Percentiles rank a stretch among this genome's conserved stretches.
These are phyloP conservation scores for Diutina siamensis DNA, from an alignment of 1,139 yeast species.

Conservation along the genomic window DNA sequence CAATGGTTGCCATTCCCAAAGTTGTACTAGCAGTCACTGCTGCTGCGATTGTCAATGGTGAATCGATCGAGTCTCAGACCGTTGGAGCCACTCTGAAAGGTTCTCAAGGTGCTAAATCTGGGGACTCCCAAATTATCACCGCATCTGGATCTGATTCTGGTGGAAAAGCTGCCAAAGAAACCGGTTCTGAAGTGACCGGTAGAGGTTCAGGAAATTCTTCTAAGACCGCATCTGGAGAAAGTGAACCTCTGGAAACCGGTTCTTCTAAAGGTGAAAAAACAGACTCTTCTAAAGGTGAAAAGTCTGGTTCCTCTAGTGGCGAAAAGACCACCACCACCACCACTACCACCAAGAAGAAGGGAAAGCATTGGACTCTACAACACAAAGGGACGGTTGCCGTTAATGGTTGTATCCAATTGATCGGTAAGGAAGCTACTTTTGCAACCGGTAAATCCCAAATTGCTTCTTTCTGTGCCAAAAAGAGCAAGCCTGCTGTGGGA, in stretches of 20 bases:
- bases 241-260: too few species aligned
- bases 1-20: not conserved
- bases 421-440: not conserved
- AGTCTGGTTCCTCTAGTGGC: too few species aligned
- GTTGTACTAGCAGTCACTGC: not conserved
- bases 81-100: too few species aligned
- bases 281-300: too few species aligned
- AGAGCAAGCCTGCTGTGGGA: slow-evolving; percentile 26
- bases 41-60: not conserved
- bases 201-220: too few species aligned
- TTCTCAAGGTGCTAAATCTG: too few species aligned
- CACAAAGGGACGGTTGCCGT: slow-evolving; percentile 25
- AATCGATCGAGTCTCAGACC: not conserved
- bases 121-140: too few species aligned
- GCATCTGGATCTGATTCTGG: too few species aligned
- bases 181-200: too few species aligned
- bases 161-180: too few species aligned
- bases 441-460: slow-evolving; percentile 1
- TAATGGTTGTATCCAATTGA: slow-evolving; percentile 46
- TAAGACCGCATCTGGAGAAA: too few species aligned
- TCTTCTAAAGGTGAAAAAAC: too few species aligned
- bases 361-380: slow-evolving; percentile 38
- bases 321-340: not conserved
- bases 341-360: slow-evolving; percentile 20
- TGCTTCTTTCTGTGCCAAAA: not conserved